A percentile compares a stretch with the other conserved stretches of the same genome.
Conservation (phyloP, 495 filamentous ascomycete species). For the Penicillium coffeae region DNA sequence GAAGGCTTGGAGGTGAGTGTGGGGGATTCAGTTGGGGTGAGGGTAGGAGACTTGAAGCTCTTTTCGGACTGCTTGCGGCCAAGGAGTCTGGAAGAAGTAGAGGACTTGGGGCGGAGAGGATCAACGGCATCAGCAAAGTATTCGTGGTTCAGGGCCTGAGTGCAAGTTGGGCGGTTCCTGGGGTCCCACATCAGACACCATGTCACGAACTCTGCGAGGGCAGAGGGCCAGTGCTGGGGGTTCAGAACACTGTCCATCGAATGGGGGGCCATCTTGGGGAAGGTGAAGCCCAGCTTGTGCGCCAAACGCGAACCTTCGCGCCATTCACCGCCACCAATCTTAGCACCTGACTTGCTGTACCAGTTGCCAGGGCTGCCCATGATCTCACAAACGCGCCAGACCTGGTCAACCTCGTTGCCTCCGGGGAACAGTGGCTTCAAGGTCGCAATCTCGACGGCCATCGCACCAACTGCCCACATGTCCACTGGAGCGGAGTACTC, state of each 20-base stretch:
- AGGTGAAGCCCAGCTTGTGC: slow-evolving; percentile 95
- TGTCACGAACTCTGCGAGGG: slow-evolving; percentile 87
- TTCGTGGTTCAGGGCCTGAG: slow-evolving; percentile 87
- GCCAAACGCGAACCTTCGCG: slow-evolving; percentile 89
- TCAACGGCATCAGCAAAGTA: slow-evolving; percentile 96
- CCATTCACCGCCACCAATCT: slow-evolving; percentile 96
- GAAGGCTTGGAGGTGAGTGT: slow-evolving; percentile 78
- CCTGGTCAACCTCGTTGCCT: slow-evolving; percentile 97
- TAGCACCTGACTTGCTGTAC: slow-evolving; percentile 84
- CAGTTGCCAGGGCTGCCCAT: slow-evolving; percentile 99
- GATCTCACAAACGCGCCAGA: slow-evolving; percentile 98
- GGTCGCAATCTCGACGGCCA: slow-evolving; percentile 98
- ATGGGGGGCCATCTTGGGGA: slow-evolving; percentile 98
- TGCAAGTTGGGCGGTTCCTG: slow-evolving; percentile 86
- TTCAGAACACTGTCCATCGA: slow-evolving; percentile 93
- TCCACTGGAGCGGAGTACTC: slow-evolving; percentile 98
- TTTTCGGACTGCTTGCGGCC: slow-evolving; percentile 85
- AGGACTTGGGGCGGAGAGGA: slow-evolving; percentile 87
- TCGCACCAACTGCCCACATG: slow-evolving; percentile 98
- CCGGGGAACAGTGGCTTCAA: slow-evolving; percentile 96
- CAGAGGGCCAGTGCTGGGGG: slow-evolving; percentile 84
- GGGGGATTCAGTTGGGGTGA: slow-evolving; percentile 63
- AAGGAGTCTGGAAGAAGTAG: slow-evolving; percentile 69
- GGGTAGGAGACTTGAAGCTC: slow-evolving; percentile 53
- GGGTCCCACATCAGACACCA: slow-evolving; percentile 99